Evolutionary conservation across 2,329 filamentous ascomycete genomes (phyloP), one percentile per base, ranked within the genome.

Genomic region (Colletotrichum sp.): DNA sequence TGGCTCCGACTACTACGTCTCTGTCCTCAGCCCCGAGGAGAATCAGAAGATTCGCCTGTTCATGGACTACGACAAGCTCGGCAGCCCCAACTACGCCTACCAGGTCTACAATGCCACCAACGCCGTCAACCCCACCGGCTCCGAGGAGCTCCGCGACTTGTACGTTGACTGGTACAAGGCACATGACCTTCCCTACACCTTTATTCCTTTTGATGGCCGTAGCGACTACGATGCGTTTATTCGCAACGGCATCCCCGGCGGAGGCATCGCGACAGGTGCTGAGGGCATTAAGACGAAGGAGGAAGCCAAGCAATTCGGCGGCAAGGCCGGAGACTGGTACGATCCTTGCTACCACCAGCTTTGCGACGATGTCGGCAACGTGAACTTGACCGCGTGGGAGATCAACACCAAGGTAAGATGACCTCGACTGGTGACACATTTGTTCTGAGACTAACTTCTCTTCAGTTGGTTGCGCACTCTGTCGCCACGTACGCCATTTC

Each of bases 181-280:
- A 3, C 87, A 92, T 27, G 92, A 88, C 2, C 87, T 92, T 72
- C 92, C 92, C 83, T 93, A 92, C 81, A 94, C 91, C 1, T 91
- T 94, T 74, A 94, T 94, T 32, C 90, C 91, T 3, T 96, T 97
- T 78, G 93, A 95, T 79, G 94, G 94, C 8, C 92, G 94, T 74
- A 95, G 93, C 77, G 95, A 97, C 84, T 96, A 96, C 79, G 93
- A 93, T 66, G 93, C 91, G 2, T 96, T 96, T 86, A 93, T 96
- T 80, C 88, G 91, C 43, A 89, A 91, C 71, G 93, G 93, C 5
- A 95, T 96, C 56, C 93, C 94, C 0, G 91, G 91, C 1, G 94
- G 94, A 28, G 94, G 94, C 34, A 91, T 96, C 76, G 94, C 94
- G 70, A 95, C 94, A 3, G 94, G 94, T 52, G 94, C 94, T 2